phyloP scores from a whole-genome alignment of 352 stramenopile species.

The Pythium insidiosum region DNA sequence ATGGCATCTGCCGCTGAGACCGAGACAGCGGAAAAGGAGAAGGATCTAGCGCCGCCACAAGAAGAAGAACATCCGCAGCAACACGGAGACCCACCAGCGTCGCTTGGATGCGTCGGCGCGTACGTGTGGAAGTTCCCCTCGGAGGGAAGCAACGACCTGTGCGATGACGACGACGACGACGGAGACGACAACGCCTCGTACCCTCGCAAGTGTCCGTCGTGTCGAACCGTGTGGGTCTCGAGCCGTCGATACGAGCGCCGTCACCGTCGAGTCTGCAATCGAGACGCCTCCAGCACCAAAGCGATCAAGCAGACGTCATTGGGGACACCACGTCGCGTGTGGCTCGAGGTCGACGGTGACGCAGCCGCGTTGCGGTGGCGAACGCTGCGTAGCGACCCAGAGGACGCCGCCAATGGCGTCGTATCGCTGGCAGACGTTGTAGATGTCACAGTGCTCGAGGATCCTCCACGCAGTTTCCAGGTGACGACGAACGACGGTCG shows the following conservation, averaged over 20 bases:
- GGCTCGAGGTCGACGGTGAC: conserved; percentile 42
- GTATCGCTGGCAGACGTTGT: conserved; percentile 28
- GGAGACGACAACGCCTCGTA: neutral
- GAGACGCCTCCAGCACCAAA: neutral
- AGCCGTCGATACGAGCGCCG: conserved; percentile 15
- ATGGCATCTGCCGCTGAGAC: too few relatives aligned
- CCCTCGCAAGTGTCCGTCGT: conserved; percentile 16
- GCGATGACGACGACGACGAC: neutral
- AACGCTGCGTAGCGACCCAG: conserved; percentile 9
- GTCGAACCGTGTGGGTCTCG: conserved; percentile 15
- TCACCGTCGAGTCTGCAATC: neutral
- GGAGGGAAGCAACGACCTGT: conserved; percentile 35
- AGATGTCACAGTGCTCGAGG: conserved; percentile 12
- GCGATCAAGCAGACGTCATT: conserved; percentile 4
- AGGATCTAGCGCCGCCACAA: neutral
- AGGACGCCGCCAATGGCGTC: conserved; percentile 3
- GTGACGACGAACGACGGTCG: conserved; percentile 23
- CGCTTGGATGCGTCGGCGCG: conserved; percentile 18
- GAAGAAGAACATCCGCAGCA: neutral
- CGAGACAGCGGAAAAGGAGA: too few relatives aligned
- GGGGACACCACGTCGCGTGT: conserved; percentile 29
- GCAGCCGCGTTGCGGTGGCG: conserved; percentile 40
- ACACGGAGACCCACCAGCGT: too few relatives aligned
- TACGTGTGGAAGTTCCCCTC: conserved; percentile 66
- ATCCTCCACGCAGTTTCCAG: conserved; percentile 24